Percentiles rank a stretch among this genome's conserved stretches.
These are phyloP conservation scores for Septoria petroselini DNA, from an alignment of 2,329 filamentous ascomycete species.

Conservation along the genomic window DNA sequence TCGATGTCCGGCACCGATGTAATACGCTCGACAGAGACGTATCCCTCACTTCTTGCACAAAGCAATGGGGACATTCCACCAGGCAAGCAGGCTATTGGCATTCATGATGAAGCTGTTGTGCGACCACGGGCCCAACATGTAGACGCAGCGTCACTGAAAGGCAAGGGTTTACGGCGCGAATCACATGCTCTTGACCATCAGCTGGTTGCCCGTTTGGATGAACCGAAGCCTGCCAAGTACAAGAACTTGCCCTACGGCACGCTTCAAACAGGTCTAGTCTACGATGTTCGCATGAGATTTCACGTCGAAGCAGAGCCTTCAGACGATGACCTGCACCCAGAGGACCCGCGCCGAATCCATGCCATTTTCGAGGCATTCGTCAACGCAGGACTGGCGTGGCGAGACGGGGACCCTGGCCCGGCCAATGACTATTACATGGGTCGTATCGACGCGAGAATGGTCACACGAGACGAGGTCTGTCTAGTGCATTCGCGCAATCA, in stretches of 20 bases:
- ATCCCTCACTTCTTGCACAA: slow-evolving; percentile 15
- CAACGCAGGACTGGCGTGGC: slow-evolving; percentile 63
- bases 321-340: slow-evolving; percentile 75
- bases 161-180: slow-evolving; percentile 25
- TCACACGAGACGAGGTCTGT: slow-evolving; percentile 75
- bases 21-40: slow-evolving; percentile 19
- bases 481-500: slow-evolving; percentile 75
- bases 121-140: slow-evolving; percentile 13
- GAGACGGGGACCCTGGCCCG: slow-evolving; percentile 41
- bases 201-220: slow-evolving; percentile 27
- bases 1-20: slow-evolving; percentile 32
- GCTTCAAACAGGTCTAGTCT: slow-evolving; percentile 53
- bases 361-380: slow-evolving; percentile 90
- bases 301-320: slow-evolving; percentile 68
- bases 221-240: slow-evolving; percentile 37
- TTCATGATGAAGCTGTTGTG: slow-evolving; percentile 8
- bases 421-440: slow-evolving; percentile 55
- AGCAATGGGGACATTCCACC: slow-evolving; percentile 7
- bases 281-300: slow-evolving; percentile 93
- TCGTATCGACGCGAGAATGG: slow-evolving; percentile 74
- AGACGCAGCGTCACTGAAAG: slow-evolving; percentile 24
- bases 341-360: slow-evolving; percentile 88
- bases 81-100: slow-evolving; percentile 15
- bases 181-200: slow-evolving; percentile 18
- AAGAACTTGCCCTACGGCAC: slow-evolving; percentile 40